Evolutionary conservation across 331 rosid genomes (phyloP).

Genomic region (Arachis monticola): DNA sequence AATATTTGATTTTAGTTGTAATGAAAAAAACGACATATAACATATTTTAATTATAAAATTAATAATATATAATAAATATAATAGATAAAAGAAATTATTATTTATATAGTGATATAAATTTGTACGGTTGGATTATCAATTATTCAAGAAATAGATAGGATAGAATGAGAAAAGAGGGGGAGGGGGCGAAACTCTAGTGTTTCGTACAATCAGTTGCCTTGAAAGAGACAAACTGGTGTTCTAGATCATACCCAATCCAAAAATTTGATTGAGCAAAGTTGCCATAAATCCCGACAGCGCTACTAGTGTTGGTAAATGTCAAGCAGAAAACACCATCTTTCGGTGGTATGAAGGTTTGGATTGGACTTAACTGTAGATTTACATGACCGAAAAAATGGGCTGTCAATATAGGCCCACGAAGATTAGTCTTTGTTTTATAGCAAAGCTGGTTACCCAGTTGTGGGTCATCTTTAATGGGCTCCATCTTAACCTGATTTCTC

Average conservation of each 20-base stretch:
- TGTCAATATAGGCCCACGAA: constrained; percentile 1
- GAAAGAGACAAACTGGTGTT: constrained; percentile 19
- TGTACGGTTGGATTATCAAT: no score
- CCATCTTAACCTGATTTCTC: not conserved
- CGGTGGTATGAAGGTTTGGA: constrained; percentile 29
- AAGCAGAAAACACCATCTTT: constrained; percentile 35
- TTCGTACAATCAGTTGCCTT: constrained; percentile 27
- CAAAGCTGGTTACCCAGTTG: constrained; percentile 26
- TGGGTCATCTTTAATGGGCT: not conserved
- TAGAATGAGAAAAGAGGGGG: no score
- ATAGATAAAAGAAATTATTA: no score
- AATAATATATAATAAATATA: no score
- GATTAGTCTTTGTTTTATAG: not conserved
- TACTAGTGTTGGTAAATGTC: not conserved
- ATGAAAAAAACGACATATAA: no score
- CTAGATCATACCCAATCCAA: constrained; percentile 37
- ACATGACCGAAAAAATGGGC: constrained; percentile 30
- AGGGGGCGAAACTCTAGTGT: not conserved
- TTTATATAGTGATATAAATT: no score
- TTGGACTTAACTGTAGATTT: not conserved
- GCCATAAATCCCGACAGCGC: not conserved
- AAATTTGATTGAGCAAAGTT: constrained; percentile 41
- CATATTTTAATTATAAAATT: no score
- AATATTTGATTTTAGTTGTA: no score
- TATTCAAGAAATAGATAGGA: no score